A percentile compares a stretch with the other conserved stretches of the same genome.
These are phyloP conservation scores for Didymella segeticola DNA, from an alignment of 2,329 filamentous ascomycete species.

Conservation along the genomic window DNA sequence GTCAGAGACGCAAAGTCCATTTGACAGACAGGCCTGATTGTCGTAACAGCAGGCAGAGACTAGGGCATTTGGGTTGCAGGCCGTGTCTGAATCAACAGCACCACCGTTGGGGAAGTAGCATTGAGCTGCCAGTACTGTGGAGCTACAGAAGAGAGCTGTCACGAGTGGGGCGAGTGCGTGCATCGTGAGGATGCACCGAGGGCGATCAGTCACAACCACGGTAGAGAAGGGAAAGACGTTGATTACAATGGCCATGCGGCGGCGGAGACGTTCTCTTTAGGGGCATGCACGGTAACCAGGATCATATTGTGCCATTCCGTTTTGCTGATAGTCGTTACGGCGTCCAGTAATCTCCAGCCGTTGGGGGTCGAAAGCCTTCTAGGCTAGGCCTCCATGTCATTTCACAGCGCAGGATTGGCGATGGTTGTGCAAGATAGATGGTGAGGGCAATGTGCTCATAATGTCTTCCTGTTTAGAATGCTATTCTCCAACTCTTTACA, in stretches of 20 bases:
- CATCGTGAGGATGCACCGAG: not conserved
- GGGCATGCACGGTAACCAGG: not conserved
- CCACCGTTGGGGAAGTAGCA: slow-evolving; percentile 29
- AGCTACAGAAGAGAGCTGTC: slow-evolving; percentile 1
- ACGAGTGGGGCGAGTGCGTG: slow-evolving; percentile 1
- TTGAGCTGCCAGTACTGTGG: slow-evolving; percentile 13
- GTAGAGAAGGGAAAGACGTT: slow-evolving; percentile 8
- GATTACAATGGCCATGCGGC: not conserved
- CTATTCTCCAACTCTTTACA: no score
- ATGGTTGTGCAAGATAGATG: no score
- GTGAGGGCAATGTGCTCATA: not conserved
- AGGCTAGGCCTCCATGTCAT: slow-evolving; percentile 1
- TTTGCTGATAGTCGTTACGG: slow-evolving; percentile 4
- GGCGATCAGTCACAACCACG: not conserved
- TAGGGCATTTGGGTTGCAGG: slow-evolving; percentile 24
- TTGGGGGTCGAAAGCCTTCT: not conserved
- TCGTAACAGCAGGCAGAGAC: slow-evolving; percentile 38
- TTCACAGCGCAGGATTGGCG: not conserved
- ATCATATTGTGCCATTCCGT: slow-evolving; percentile 1
- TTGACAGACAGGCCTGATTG: slow-evolving; percentile 40
- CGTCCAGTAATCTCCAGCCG: slow-evolving; percentile 8
- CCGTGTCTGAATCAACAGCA: slow-evolving; percentile 18
- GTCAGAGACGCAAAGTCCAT: slow-evolving; percentile 38
- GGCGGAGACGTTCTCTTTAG: not conserved
- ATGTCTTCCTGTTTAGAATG: not conserved